phyloP scores from a whole-genome alignment of 140 eudicot species.

The Bidens hawaiensis region DNA sequence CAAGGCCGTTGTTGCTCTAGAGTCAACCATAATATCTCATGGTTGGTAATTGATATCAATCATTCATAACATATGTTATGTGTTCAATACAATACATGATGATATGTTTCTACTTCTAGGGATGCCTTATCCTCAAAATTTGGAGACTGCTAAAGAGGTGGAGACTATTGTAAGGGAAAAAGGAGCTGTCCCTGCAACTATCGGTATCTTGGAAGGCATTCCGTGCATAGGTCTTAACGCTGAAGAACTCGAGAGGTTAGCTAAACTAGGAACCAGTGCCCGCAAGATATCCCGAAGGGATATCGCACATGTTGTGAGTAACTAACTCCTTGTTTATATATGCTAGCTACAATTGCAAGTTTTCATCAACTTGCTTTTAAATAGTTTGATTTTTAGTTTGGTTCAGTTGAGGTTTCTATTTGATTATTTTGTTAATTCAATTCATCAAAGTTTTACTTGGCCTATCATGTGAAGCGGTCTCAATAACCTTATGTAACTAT shows the following conservation, averaged over 20 bases:
- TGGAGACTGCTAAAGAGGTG: conserved; percentile 89
- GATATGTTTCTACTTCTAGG: too few species aligned
- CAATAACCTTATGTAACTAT: not conserved
- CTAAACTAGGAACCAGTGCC: conserved; percentile 62
- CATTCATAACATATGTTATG: too few species aligned
- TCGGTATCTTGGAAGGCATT: conserved; percentile 88
- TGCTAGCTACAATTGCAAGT: not conserved
- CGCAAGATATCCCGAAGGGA: conserved; percentile 96
- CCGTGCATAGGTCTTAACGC: conserved; percentile 76
- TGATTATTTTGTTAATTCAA: conserved; percentile 4
- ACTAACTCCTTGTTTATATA: conserved; percentile 15
- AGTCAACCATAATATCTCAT: conserved; percentile 92
- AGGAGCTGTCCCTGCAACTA: conserved; percentile 94
- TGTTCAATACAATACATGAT: too few species aligned
- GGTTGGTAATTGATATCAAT: too few species aligned
- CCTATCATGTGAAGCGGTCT: conserved; percentile 12
- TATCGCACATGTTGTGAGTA: conserved; percentile 90
- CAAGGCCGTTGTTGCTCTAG: conserved; percentile 89
- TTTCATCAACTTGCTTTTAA: not conserved
- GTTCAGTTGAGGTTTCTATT: not conserved
- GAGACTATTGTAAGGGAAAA: conserved; percentile 75
- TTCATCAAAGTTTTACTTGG: conserved; percentile 12
- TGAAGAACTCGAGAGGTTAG: conserved; percentile 79
- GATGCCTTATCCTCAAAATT: conserved; percentile 95
- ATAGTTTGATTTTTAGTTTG: not conserved